These are phyloP conservation scores for Chlorencoelia australis DNA, from an alignment of 2,329 filamentous ascomycete genomes.

Conservation along the genomic window DNA sequence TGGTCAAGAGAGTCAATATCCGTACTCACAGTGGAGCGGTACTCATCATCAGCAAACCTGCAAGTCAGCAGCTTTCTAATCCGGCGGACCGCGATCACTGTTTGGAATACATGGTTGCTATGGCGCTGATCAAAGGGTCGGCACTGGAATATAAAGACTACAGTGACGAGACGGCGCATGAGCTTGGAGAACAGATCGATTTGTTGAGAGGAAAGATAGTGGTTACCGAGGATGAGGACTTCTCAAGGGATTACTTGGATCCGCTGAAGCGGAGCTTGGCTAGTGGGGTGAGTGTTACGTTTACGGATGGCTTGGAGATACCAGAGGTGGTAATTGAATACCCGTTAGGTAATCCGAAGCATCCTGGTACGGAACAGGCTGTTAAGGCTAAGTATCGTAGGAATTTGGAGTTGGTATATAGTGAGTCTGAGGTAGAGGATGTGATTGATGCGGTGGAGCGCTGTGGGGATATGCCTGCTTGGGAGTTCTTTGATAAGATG, in stretches of 20 bases:
- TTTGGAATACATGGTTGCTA: slow-evolving; percentile 27
- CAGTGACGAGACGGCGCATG: slow-evolving; percentile 3
- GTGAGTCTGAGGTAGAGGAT: slow-evolving; percentile 11
- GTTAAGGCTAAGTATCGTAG: slow-evolving; percentile 17
- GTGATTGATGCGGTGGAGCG: too few species aligned
- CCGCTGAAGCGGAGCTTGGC: slow-evolving; percentile 21
- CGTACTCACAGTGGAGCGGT: neutral
- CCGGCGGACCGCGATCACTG: slow-evolving; percentile 30
- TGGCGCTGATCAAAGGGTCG: slow-evolving; percentile 26
- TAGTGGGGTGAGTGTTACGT: slow-evolving; percentile 20
- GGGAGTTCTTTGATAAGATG: too few species aligned
- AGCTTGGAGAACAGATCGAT: neutral
- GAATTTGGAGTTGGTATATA: slow-evolving; percentile 18
- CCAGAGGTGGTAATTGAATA: slow-evolving; percentile 30
- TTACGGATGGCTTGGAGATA: slow-evolving; percentile 19
- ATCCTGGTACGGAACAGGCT: slow-evolving; percentile 12
- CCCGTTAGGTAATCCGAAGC: slow-evolving; percentile 23
- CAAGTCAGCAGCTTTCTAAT: slow-evolving; percentile 21
- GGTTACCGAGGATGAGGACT: slow-evolving; percentile 19
- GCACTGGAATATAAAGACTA: slow-evolving; percentile 6
- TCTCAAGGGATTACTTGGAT: slow-evolving; percentile 27
- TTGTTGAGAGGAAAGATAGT: slow-evolving; percentile 21
- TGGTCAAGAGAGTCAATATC: neutral
- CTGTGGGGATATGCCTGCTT: too few species aligned
- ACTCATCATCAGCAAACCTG: slow-evolving; percentile 3